Conservation (phyloP, 345 rosid species). For the Odontarrhena argentea region DNA sequence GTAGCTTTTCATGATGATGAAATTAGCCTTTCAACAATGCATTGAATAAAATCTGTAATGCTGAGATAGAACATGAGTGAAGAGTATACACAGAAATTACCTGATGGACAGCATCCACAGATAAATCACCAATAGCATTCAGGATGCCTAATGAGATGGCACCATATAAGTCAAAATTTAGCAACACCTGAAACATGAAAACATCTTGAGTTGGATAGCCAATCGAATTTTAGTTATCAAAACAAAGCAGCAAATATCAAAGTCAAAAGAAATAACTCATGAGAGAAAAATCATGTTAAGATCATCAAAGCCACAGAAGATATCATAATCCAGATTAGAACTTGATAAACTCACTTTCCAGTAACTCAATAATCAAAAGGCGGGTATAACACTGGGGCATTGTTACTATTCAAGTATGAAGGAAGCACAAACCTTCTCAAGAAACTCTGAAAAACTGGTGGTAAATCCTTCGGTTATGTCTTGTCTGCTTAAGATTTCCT, state of each 20-base stretch:
- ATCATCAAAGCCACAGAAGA: background rate
- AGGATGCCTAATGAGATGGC: constrained; percentile 30
- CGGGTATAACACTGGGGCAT: background rate
- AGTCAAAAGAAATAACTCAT: background rate
- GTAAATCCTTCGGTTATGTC: constrained; percentile 22
- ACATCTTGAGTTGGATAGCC: background rate
- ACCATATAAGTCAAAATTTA: constrained; percentile 12
- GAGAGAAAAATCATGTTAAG: background rate
- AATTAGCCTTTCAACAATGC: background rate
- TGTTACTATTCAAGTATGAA: background rate
- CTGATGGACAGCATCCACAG: constrained; percentile 18
- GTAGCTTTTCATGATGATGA: background rate
- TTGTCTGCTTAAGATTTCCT: constrained; percentile 17
- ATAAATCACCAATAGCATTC: constrained; percentile 26
- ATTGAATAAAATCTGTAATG: background rate
- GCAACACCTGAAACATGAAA: constrained; percentile 20
- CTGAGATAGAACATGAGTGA: background rate
- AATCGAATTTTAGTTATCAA: too few species aligned
- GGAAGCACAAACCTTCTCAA: constrained; percentile 19
- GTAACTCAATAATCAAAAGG: background rate
- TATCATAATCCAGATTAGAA: background rate
- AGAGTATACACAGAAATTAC: background rate
- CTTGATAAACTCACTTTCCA: background rate
- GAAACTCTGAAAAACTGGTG: constrained; percentile 6
- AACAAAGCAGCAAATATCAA: background rate